Conservation (phyloP, 2,329 filamentous ascomycete species). For the Aspergillus sp. region DNA sequence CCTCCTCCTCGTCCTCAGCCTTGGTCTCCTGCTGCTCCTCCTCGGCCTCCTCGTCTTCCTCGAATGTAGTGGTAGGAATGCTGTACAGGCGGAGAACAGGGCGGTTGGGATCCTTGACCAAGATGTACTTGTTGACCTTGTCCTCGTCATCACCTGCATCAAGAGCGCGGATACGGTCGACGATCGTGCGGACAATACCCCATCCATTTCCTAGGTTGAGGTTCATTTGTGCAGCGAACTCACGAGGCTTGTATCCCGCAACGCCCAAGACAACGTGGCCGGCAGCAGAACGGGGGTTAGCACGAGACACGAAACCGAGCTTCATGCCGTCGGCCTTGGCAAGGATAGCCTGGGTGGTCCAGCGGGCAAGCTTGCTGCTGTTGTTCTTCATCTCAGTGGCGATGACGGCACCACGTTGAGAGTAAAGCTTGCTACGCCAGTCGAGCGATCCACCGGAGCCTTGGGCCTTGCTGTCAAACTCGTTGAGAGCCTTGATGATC, state of each 20-base stretch:
- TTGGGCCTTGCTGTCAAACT: constrained; percentile 97
- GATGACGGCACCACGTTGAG: constrained; percentile 92
- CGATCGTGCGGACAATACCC: constrained; percentile 98
- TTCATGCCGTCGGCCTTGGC: constrained; percentile 99
- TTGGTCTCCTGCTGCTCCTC: constrained; percentile 57
- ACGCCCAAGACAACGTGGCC: constrained; percentile 95
- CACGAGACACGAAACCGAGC: constrained; percentile 94
- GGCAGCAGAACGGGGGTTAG: constrained; percentile 87
- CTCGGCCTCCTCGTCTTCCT: constrained; percentile 74
- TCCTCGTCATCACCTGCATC: constrained; percentile 43
- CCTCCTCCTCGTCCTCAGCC: constrained; percentile 53
- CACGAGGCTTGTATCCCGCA: constrained; percentile 94
- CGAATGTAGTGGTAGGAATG: constrained; percentile 82
- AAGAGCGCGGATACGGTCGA: constrained; percentile 66
- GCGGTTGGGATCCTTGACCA: constrained; percentile 93
- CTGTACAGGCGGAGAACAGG: constrained; percentile 89
- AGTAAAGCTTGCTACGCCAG: constrained; percentile 93
- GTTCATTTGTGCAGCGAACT: constrained; percentile 98
- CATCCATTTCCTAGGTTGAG: constrained; percentile 94
- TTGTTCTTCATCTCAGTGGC: constrained; percentile 99
- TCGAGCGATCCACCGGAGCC: constrained; percentile 92
- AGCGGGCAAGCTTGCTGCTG: constrained; percentile 95
- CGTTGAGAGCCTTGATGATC: constrained; percentile 94
- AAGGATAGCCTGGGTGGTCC: constrained; percentile 95
- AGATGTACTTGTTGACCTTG: constrained; percentile 49